phyloP scores from a whole-genome alignment of 140 eudicot genomes.

The Bidens hawaiensis region DNA sequence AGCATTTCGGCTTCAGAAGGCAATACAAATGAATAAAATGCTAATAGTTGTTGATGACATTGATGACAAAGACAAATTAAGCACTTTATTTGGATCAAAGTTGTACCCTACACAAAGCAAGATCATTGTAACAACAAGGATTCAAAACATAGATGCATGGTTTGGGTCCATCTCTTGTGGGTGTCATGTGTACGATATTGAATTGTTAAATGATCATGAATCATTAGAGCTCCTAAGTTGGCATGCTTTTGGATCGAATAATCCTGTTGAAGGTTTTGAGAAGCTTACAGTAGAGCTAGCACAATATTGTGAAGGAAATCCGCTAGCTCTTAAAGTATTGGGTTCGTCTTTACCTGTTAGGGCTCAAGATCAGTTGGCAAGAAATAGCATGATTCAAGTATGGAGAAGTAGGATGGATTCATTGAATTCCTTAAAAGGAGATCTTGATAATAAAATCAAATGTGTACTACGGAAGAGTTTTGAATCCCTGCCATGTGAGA shows the following conservation, averaged over 20 bases:
- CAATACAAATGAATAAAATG: not conserved
- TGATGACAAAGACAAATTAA: not conserved
- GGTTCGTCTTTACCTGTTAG: conserved; percentile 13
- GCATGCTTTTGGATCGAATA: conserved; percentile 16
- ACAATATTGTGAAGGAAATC: conserved; percentile 12
- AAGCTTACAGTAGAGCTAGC: not conserved
- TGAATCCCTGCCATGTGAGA: no score
- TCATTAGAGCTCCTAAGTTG: conserved; percentile 7
- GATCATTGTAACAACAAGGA: conserved; percentile 10
- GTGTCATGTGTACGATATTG: not conserved
- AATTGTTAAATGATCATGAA: not conserved
- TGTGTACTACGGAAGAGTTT: no score
- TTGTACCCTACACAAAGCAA: not conserved
- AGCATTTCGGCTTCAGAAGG: not conserved
- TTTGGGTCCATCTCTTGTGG: not conserved
- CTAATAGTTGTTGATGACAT: conserved; percentile 14
- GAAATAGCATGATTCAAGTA: not conserved
- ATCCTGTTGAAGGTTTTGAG: conserved; percentile 10
- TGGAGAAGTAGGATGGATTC: conserved; percentile 1
- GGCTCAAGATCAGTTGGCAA: not conserved
- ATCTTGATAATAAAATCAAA: not conserved
- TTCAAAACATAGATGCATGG: conserved; percentile 3
- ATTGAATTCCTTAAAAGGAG: conserved; percentile 3
- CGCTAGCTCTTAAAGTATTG: conserved; percentile 17
- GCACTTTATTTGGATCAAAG: conserved; percentile 10